These are phyloP conservation scores for Echinosophora koreensis DNA, from an alignment of 306 rosid species.

Conservation along the genomic window DNA sequence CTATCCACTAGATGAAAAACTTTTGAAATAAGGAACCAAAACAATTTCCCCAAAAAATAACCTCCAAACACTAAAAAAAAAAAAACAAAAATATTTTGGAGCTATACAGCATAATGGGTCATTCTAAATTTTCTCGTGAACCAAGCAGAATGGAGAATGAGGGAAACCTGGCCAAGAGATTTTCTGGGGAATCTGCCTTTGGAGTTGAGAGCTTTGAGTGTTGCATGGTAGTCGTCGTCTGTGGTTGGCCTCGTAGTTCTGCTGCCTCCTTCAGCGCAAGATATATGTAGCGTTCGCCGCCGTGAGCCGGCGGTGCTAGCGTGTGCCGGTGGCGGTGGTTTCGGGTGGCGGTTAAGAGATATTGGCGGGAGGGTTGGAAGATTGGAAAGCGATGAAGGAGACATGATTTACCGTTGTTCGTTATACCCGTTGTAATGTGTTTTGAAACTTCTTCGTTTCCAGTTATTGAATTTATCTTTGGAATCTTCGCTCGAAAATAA, in stretches of 20 bases:
- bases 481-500: too few species aligned
- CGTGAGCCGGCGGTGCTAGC: constrained; percentile 28
- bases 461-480: too few species aligned
- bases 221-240: constrained; percentile 79
- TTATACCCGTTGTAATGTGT: constrained; percentile 29
- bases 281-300: constrained; percentile 31
- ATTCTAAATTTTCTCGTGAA: constrained; percentile 25
- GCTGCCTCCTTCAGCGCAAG: constrained; percentile 50
- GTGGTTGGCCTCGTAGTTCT: constrained; percentile 45
- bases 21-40: constrained; percentile 29
- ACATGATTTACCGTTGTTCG: constrained; percentile 50
- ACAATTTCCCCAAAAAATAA: not conserved
- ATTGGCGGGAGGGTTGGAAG: constrained; percentile 71
- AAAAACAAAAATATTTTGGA: not conserved
- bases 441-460: not conserved
- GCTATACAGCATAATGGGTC: not conserved
- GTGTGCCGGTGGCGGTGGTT: constrained; percentile 39
- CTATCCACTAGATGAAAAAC: constrained; percentile 44
- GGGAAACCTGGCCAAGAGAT: constrained; percentile 85
- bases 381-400: constrained; percentile 44
- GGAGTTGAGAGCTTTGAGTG: constrained; percentile 88
- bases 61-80: not conserved
- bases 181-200: constrained; percentile 85
- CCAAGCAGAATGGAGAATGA: not conserved
- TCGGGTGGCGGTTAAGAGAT: constrained; percentile 35